Evolutionary conservation across 768 basidiomycete genomes (phyloP), one percentile per base, ranked within the genome.

Genomic region (Hericium rajendrae): DNA sequence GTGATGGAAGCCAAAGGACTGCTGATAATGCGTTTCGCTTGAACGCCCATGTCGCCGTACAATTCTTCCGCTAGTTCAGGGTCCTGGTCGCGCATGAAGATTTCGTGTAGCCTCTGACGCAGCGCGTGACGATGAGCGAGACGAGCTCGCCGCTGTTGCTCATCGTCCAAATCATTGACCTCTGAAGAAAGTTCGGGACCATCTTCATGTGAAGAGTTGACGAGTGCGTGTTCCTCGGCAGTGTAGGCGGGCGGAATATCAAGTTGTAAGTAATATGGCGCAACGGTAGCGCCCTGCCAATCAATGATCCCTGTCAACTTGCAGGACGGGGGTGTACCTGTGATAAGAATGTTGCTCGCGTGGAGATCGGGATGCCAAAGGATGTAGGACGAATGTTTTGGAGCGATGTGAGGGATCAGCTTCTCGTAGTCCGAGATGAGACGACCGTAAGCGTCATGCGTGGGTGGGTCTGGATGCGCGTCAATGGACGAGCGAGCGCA

Each of bases 321-420:
- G 58, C 40, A 43, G 8, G 62, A 48, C 4, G 49, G 41, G 1
- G 48, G 49, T 13, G 41, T 51, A 2, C 39, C 56, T 11, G 60
- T 53, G 52, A 62, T 57, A 20, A 62, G 38, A 22, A 65, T 54
- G 32, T 65, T 64, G 16, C 58, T 28, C n/a, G 46, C 48, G 54
- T 58, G 37, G 9, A 65, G 51, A 52, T 65, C 61, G 20, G 64
- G 58, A 48, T 65, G 64, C 63, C 63, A 65, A 22, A 65, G 58
- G 32, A 56, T 58, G 46, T 53, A 46, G 4, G 48, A 43, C 28
- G 26, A 20, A 18, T 43, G 48, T 5, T 10, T 32, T 20, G 32
- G 32, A 8, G 32, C 32, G 32, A 32, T 32, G 32, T 32, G 32
- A 32, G 32, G 32, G 32, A 32, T 32, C 32, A 32, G 32, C 32